Percentiles rank a stretch among this genome's conserved stretches.
These are phyloP conservation scores for Eutrema yunnanense DNA, from an alignment of 345 rosid species.

Conservation along the genomic window DNA sequence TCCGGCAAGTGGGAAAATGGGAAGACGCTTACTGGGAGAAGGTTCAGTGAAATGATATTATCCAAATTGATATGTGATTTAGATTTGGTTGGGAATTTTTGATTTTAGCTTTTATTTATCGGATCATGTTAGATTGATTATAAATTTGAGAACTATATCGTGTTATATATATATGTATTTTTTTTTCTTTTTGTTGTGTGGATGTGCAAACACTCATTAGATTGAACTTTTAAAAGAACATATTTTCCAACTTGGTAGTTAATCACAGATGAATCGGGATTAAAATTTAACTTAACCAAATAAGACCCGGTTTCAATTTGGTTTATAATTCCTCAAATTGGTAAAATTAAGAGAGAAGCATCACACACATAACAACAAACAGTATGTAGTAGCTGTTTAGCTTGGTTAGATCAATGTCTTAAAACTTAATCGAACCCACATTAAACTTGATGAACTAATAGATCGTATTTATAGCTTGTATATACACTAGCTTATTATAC, in stretches of 20 bases:
- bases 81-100: neutral
- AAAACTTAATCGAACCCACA: neutral
- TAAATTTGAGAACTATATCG: neutral
- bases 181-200: no score
- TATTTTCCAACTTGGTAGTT: no score
- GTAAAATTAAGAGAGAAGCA: no score
- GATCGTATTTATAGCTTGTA: neutral
- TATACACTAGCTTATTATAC: neutral
- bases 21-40: conserved; percentile 45
- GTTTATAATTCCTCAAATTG: no score
- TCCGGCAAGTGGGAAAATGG: conserved; percentile 53
- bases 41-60: neutral
- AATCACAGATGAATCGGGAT: no score
- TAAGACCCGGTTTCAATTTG: no score
- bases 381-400: neutral
- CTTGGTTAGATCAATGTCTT: neutral
- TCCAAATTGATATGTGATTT: neutral
- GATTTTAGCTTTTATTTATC: neutral
- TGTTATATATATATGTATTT: no score
- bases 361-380: neutral
- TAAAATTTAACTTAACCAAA: no score
- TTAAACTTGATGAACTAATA: neutral
- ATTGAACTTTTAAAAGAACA: no score
- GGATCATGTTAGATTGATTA: neutral
- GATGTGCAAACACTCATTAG: no score